phyloP scores from a whole-genome alignment of 2,329 filamentous ascomycete genomes.

The Fusarium praegraminearum region DNA sequence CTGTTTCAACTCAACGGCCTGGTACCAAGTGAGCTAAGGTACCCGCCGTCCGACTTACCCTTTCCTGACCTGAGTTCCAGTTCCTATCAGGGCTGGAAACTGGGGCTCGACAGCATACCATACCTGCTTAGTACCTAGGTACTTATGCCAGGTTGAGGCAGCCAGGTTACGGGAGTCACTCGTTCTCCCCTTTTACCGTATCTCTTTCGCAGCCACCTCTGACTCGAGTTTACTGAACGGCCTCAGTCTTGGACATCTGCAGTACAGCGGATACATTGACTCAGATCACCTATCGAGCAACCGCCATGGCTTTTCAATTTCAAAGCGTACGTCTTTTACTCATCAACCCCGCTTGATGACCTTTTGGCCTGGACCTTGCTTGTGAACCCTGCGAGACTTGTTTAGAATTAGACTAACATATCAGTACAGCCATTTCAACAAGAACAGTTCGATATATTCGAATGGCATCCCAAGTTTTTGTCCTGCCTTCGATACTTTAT shows the following conservation, averaged over 20 bases:
- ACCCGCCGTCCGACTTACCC: slow-evolving; percentile 11
- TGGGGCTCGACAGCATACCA: slow-evolving; percentile 2
- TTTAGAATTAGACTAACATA: slow-evolving; percentile 28
- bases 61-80: slow-evolving; percentile 6
- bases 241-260: background rate
- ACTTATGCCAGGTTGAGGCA: slow-evolving; percentile 15
- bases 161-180: slow-evolving; percentile 15
- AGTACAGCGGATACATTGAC: slow-evolving; percentile 10
- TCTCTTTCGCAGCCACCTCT: slow-evolving; percentile 10
- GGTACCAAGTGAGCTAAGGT: slow-evolving; percentile 11
- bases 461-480: slow-evolving; percentile 93
- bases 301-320: slow-evolving; percentile 45
- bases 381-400: slow-evolving; percentile 7
- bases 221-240: slow-evolving; percentile 2
- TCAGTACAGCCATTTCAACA: slow-evolving; percentile 59
- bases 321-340: slow-evolving; percentile 39
- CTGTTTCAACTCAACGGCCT: slow-evolving; percentile 18
- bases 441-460: slow-evolving; percentile 80
- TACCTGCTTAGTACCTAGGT: background rate
- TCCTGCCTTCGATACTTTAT: slow-evolving; percentile 92
- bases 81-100: slow-evolving; percentile 10
- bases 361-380: slow-evolving; percentile 4
- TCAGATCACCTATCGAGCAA: background rate
- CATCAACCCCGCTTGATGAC: slow-evolving; percentile 9
- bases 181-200: slow-evolving; percentile 12